Evolutionary conservation across 179 eudicot species (phyloP).

Genomic region (Spinacia oleracea): DNA sequence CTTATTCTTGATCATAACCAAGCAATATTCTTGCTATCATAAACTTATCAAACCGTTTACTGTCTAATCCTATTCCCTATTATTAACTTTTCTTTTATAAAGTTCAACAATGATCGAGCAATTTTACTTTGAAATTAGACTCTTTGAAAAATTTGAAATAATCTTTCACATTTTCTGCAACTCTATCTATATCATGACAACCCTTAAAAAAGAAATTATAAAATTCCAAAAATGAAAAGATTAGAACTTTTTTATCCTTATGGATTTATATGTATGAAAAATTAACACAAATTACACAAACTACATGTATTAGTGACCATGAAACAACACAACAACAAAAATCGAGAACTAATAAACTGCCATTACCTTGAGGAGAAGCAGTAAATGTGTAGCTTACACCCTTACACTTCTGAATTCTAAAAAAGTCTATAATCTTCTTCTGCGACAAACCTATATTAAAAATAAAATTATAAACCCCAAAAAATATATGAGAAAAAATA

Average conservation of each 20-base stretch:
- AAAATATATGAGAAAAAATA: not conserved
- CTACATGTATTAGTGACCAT: not conserved
- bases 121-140: too few relatives aligned
- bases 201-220: not conserved
- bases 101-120: too few relatives aligned
- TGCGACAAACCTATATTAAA: conserved; percentile 63
- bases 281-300: not conserved
- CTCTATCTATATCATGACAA: too few relatives aligned
- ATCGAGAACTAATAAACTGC: not conserved
- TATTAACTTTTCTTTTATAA: too few relatives aligned
- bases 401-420: conserved; percentile 65
- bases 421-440: conserved; percentile 80
- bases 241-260: not conserved
- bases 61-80: too few relatives aligned
- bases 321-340: not conserved
- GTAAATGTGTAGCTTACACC: conserved; percentile 29
- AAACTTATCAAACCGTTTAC: too few relatives aligned
- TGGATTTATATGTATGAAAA: too few relatives aligned
- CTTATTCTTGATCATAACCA: not conserved
- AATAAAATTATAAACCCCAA: not conserved
- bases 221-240: not conserved
- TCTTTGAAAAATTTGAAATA: too few relatives aligned
- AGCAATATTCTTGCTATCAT: not conserved
- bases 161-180: too few relatives aligned
- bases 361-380: conserved; percentile 57